phyloP scores from a whole-genome alignment of 495 filamentous ascomycete genomes.

The Podospora fimiseda region DNA sequence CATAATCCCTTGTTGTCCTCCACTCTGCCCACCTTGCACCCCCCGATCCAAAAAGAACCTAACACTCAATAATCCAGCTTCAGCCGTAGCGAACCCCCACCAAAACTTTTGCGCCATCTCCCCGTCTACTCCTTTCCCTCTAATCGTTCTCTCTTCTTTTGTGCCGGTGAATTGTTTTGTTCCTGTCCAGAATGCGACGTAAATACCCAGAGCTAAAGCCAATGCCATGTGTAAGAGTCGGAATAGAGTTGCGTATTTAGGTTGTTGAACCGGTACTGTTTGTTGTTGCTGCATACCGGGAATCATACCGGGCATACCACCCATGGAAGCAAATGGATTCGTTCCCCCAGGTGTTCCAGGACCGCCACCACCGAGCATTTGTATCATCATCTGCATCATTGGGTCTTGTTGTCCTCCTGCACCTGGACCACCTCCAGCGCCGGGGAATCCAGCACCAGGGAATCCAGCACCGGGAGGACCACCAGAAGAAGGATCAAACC shows the following conservation, averaged over 20 bases:
- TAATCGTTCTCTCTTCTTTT: slow-evolving; percentile 34
- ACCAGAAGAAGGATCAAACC: slow-evolving; percentile 25
- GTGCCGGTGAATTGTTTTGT: slow-evolving; percentile 61
- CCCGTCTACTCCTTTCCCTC: slow-evolving; percentile 15
- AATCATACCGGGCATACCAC: slow-evolving; percentile 2
- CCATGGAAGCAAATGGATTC: slow-evolving; percentile 7
- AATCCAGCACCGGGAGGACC: neutral
- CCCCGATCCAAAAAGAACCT: slow-evolving; percentile 57
- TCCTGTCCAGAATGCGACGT: slow-evolving; percentile 58
- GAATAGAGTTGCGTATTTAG: slow-evolving; percentile 55
- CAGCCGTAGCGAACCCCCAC: slow-evolving; percentile 69
- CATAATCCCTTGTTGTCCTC: slow-evolving; percentile 48
- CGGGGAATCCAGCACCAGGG: neutral
- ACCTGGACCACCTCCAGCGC: slow-evolving; percentile 26
- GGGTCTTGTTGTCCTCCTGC: slow-evolving; percentile 26
- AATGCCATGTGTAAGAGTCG: slow-evolving; percentile 69
- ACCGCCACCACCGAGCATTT: slow-evolving; percentile 22
- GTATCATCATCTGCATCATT: slow-evolving; percentile 31
- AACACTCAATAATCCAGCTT: slow-evolving; percentile 63
- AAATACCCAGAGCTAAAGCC: slow-evolving; percentile 62
- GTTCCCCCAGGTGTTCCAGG: neutral
- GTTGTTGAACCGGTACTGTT: neutral
- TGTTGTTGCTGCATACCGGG: slow-evolving; percentile 16
- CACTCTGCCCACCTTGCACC: slow-evolving; percentile 22
- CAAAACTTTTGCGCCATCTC: slow-evolving; percentile 48